Evolutionary conservation across 768 basidiomycete genomes (phyloP), one percentile per base, ranked within the genome.

Genomic region (Terana coerulea): DNA sequence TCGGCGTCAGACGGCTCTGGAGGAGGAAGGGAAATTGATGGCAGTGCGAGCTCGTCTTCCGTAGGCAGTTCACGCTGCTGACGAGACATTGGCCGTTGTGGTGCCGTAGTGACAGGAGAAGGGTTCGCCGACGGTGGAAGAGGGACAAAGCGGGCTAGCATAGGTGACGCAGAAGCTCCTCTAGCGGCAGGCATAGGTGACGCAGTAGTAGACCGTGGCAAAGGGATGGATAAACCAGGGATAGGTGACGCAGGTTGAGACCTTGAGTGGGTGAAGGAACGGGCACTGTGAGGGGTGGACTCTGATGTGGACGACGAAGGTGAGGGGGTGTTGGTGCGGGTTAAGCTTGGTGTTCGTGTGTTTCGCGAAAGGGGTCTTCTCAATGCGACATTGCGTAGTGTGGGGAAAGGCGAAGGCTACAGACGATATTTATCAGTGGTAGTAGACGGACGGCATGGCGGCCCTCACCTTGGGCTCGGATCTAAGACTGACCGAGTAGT

Each of bases 181-280:
- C 73, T 74, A 36, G 83, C 80, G 41, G 42, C 26, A 4, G 12
- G 55, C 58, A 31, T 52, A 31, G 63, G 65, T 2, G 65, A 62
- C 7, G 64, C 61, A 26, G 64, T 64, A 0, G 56, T 54, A 3
- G 64, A 63, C 14, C 63, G 58, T 2, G 61, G 63, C 28, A 84
- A 70, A 12, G 81, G 78, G 28, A 80, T 62, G 11, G 69, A 66
- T 12, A 72, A 58, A 9, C 75, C 74, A n/a, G 75, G 68, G 17
- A 69, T 61, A 1, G 81, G 81, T 19, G 64, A 71, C n/a, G 66
- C 60, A 40, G 65, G 60, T 17, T 54, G 51, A 3, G 75, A 76
- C 5, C 61, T 64, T 33, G 71, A 65, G 34, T 75, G 57, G 4
- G 35, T 51, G 6, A 73, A 54, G 3, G 83, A 83, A 34, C 69